Evolutionary conservation across 106 monocot species (phyloP).

Genomic region (Vanilla planifolia): DNA sequence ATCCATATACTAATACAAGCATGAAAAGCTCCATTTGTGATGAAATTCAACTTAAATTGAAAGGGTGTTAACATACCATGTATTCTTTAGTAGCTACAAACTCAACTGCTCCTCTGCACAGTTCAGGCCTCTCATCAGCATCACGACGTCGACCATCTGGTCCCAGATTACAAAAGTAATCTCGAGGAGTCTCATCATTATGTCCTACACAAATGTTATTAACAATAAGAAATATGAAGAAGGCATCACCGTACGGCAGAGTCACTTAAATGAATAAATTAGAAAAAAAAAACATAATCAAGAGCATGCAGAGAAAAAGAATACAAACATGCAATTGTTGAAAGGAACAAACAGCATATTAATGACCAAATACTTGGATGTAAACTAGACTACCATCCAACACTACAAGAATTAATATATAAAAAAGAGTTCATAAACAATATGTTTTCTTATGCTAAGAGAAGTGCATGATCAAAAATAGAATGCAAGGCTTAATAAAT

Average conservation of each 20-base stretch:
- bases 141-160: constrained; percentile 96
- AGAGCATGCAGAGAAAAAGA: background rate
- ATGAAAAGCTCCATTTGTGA: no score
- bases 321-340: background rate
- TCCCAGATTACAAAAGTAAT: constrained; percentile 87
- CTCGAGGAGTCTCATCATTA: constrained; percentile 90
- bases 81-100: constrained; percentile 99
- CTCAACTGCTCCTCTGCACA: constrained; percentile 97
- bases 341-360: background rate
- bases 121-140: constrained; percentile 96
- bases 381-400: no score
- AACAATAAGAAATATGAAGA: background rate
- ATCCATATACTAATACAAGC: no score
- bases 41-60: no score
- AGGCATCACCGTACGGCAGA: background rate
- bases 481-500: no score
- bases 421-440: no score
- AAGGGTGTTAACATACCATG: constrained; percentile 73
- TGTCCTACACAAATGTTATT: constrained; percentile 45
- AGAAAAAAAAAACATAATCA: background rate
- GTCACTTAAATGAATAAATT: background rate
- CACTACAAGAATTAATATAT: no score
- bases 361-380: no score
- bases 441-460: no score
- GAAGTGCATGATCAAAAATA: no score